phyloP scores from a whole-genome alignment of 1,139 yeast species.

The Scheffersomyces parashehatae region DNA sequence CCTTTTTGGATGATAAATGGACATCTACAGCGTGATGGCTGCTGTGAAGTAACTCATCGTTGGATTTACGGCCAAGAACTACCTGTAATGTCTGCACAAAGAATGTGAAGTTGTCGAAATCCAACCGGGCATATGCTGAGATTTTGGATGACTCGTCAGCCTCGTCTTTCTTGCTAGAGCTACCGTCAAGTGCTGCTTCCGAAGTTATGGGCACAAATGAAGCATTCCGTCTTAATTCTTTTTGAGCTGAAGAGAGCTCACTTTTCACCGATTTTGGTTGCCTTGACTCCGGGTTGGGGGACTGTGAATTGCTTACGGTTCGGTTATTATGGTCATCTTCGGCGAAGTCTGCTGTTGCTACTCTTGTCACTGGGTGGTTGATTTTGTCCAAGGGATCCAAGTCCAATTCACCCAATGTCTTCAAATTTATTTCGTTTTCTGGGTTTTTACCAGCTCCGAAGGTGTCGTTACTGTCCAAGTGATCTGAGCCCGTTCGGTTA shows the following conservation, averaged over 20 bases:
- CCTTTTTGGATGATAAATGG: conserved; percentile 86
- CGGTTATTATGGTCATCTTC: conserved; percentile 9
- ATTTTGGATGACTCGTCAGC: conserved; percentile 50
- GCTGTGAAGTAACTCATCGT: conserved; percentile 49
- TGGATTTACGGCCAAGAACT: conserved; percentile 83
- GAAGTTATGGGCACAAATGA: conserved; percentile 20
- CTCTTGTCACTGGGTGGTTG: conserved; percentile 5
- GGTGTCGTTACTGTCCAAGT: too few species aligned
- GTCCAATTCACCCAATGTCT: conserved; percentile 8
- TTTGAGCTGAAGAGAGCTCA: conserved; percentile 2
- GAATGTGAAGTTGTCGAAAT: conserved; percentile 88
- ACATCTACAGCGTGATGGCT: conserved; percentile 75
- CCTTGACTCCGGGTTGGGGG: conserved; percentile 11
- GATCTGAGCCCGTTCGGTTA: too few species aligned
- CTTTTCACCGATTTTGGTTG: conserved; percentile 1
- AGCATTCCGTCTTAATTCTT: conserved; percentile 13
- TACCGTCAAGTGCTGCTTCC: conserved; percentile 22
- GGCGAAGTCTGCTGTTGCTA: conserved; percentile 4
- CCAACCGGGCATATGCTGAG: conserved; percentile 91
- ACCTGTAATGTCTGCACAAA: conserved; percentile 96
- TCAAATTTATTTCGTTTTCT: conserved; percentile 1
- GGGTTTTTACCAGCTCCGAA: too few species aligned
- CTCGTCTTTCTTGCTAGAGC: conserved; percentile 5
- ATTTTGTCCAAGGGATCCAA: conserved; percentile 14
- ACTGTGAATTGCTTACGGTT: conserved; percentile 18